Evolutionary conservation across 805 yeast genomes (phyloP).

Genomic region (Saccharomycopsis fermentans): DNA sequence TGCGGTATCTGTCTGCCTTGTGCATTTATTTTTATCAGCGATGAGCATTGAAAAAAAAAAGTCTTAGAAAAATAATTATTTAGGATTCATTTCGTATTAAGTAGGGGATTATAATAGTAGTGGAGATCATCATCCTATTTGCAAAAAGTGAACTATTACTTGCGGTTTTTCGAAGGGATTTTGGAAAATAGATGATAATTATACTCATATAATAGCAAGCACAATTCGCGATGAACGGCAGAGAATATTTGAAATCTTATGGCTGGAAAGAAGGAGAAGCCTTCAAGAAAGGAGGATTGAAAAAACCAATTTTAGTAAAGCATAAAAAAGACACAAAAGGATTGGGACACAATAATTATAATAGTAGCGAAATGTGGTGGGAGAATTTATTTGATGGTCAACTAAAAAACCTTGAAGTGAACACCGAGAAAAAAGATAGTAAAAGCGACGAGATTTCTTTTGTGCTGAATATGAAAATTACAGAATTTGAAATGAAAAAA

Average conservation of each 20-base stretch:
- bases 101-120: too few species aligned
- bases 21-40: background rate
- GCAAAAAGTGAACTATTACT: too few species aligned
- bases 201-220: background rate
- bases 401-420: conserved; percentile 63
- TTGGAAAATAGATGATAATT: background rate
- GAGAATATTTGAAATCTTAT: conserved; percentile 56
- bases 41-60: background rate
- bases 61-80: too few species aligned
- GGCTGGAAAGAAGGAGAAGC: conserved; percentile 96
- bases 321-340: conserved; percentile 91
- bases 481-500: conserved; percentile 38
- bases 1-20: background rate
- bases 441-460: conserved; percentile 36
- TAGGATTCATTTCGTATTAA: too few species aligned
- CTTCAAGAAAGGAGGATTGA: conserved; percentile 64
- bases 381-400: conserved; percentile 92
- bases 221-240: conserved; percentile 54
- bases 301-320: conserved; percentile 77
- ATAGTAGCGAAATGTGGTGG: conserved; percentile 93
- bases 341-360: conserved; percentile 58
- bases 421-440: conserved; percentile 12
- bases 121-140: too few species aligned
- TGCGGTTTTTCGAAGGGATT: too few species aligned
- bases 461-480: conserved; percentile 41